phyloP scores from a whole-genome alignment of 768 basidiomycete genomes.

The Trametes cingulata region DNA sequence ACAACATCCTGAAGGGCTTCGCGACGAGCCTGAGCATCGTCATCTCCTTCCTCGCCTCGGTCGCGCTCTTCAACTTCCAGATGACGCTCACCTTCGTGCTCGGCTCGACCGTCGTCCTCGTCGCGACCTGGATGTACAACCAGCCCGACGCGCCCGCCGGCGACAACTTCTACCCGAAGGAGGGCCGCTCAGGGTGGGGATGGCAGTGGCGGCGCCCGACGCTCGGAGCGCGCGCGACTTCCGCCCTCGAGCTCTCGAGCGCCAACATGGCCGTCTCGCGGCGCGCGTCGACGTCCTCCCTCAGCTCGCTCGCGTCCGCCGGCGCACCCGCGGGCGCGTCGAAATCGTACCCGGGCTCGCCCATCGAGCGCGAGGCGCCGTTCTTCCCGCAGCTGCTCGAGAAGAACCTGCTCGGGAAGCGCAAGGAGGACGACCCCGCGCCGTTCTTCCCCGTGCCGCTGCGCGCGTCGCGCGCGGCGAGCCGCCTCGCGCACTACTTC shows the following conservation, averaged over 20 bases:
- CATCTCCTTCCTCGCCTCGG: slow-evolving; percentile 90
- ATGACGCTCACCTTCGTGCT: slow-evolving; percentile 86
- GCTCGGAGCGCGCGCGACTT: slow-evolving; percentile 23
- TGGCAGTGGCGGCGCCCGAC: slow-evolving; percentile 26
- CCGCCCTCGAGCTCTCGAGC: slow-evolving; percentile 27
- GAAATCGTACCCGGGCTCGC: slow-evolving; percentile 28
- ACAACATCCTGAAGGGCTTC: slow-evolving; percentile 92
- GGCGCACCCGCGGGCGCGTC: slow-evolving; percentile 7
- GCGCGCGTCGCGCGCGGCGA: slow-evolving; percentile 22
- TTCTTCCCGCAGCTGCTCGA: slow-evolving; percentile 27
- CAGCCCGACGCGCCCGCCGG: slow-evolving; percentile 45
- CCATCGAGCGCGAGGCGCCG: slow-evolving; percentile 28
- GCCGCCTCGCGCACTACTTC: slow-evolving; percentile 23
- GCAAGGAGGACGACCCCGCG: slow-evolving; percentile 22
- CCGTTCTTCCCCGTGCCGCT: slow-evolving; percentile 25
- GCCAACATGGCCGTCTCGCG: slow-evolving; percentile 27
- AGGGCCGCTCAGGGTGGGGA: slow-evolving; percentile 21
- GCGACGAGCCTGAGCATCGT: slow-evolving; percentile 94
- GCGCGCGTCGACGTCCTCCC: slow-evolving; percentile 32
- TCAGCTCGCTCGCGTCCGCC: slow-evolving; percentile 27
- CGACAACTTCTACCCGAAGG: slow-evolving; percentile 16
- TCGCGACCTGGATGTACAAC: slow-evolving; percentile 94
- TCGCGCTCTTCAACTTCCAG: slow-evolving; percentile 86
- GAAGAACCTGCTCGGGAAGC: slow-evolving; percentile 26
- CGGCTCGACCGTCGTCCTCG: slow-evolving; percentile 80